phyloP scores from a whole-genome alignment of 345 rosid species.

The Melaleuca quinquenervia region DNA sequence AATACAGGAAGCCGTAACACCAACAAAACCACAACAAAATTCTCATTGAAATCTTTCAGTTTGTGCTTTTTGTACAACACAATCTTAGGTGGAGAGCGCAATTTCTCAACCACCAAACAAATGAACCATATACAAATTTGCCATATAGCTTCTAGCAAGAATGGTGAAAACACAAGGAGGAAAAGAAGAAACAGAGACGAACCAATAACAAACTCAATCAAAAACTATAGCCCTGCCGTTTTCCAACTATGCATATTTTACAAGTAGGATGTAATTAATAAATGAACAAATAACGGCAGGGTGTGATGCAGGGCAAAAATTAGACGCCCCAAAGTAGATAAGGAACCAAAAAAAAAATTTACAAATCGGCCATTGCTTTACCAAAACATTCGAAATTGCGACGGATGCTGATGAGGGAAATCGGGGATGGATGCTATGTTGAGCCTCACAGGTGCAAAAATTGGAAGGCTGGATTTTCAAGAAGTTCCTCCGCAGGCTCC shows the following conservation, averaged over 20 bases:
- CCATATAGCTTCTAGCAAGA: neutral
- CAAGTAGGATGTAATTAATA: constrained; percentile 16
- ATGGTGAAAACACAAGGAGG: constrained; percentile 1
- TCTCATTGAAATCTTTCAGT: neutral
- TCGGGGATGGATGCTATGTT: neutral
- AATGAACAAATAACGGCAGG: constrained; percentile 29
- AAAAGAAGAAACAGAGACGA: neutral
- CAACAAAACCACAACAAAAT: neutral
- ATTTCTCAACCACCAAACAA: constrained; percentile 19
- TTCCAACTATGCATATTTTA: constrained; percentile 15
- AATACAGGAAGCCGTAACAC: neutral
- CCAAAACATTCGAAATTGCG: neutral
- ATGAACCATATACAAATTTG: neutral
- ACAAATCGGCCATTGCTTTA: constrained; percentile 2
- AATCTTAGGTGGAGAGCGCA: constrained; percentile 15
- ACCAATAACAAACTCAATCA: neutral
- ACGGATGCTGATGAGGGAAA: neutral
- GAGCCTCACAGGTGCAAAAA: constrained; percentile 58
- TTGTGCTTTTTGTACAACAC: constrained; percentile 16
- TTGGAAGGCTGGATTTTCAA: constrained; percentile 68
- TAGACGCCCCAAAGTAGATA: neutral
- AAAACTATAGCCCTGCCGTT: constrained; percentile 10
- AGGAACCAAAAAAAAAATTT: constrained; percentile 13
- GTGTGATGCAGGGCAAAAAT: neutral
- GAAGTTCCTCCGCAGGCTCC: constrained; percentile 66